Evolutionary conservation across 139 green algal genomes (phyloP).

Genomic region (Chlorella sorokiniana): DNA sequence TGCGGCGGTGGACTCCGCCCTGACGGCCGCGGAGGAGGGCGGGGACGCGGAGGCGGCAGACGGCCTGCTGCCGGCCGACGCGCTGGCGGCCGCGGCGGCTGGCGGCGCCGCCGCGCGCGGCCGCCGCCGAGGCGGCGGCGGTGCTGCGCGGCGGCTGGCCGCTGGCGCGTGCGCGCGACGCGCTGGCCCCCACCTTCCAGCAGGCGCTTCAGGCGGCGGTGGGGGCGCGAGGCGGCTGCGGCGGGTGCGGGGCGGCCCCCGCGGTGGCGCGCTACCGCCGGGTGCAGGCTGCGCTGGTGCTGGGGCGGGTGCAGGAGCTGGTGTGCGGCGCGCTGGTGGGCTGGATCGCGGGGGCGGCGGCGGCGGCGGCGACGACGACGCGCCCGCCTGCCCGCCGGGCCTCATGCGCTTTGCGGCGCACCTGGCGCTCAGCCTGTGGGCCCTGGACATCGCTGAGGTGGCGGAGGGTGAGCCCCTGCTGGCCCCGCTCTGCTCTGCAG

Average conservation of each 20-base stretch:
- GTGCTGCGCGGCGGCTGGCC: slow-evolving; percentile 28
- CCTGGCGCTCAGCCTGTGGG: slow-evolving; percentile 63
- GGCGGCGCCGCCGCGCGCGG: neutral
- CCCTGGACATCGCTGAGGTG: slow-evolving; percentile 50
- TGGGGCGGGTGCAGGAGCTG: slow-evolving; percentile 36
- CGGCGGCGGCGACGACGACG: neutral
- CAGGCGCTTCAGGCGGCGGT: slow-evolving; percentile 14
- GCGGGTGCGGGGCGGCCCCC: neutral
- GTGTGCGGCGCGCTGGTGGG: slow-evolving; percentile 31
- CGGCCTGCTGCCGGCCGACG: neutral
- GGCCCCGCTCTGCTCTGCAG: neutral
- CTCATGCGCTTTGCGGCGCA: slow-evolving; percentile 68
- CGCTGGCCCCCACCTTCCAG: slow-evolving; percentile 32
- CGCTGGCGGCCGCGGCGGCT: slow-evolving; percentile 11
- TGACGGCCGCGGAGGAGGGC: slow-evolving; percentile 1
- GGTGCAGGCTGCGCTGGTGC: slow-evolving; percentile 42
- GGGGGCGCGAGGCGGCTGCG: too few species aligned
- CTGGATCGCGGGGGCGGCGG: slow-evolving; percentile 31
- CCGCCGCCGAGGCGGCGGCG: neutral
- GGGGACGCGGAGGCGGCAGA: neutral
- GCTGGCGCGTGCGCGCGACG: slow-evolving; percentile 4
- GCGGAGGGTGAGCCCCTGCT: slow-evolving; percentile 7
- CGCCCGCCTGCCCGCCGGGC: slow-evolving; percentile 27
- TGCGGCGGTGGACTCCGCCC: slow-evolving; percentile 30
- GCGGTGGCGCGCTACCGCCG: slow-evolving; percentile 26